Evolutionary conservation across 2,329 filamentous ascomycete genomes (phyloP).

Genomic region (Parascedosporium putredinis): DNA sequence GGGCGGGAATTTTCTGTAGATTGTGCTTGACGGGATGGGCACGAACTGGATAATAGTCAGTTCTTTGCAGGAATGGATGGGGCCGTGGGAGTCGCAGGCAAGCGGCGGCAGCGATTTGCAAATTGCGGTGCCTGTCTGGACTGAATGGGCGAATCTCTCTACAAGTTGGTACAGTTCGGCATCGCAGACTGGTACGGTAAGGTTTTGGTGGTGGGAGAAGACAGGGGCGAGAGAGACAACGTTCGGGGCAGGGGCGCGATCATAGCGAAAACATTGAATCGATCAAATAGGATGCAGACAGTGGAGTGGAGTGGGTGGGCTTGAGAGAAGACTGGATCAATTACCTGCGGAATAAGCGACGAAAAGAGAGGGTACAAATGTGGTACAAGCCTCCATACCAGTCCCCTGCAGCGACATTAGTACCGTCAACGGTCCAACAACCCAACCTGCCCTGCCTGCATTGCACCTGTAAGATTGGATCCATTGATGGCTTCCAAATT

Average conservation of each 20-base stretch:
- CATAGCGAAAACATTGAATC: not conserved
- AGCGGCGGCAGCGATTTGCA: not conserved
- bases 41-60: not conserved
- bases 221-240: not conserved
- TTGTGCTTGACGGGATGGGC: not conserved
- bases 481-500: not conserved
- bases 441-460: not conserved
- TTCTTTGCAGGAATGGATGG: not conserved
- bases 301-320: too few relatives aligned
- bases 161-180: not conserved
- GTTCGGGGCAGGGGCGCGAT: not conserved
- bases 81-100: not conserved
- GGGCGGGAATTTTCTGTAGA: constrained; percentile 1
- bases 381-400: not conserved
- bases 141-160: too few relatives aligned
- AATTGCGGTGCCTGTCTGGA: too few relatives aligned
- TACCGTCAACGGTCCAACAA: not conserved
- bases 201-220: not conserved
- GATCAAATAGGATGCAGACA: not conserved
- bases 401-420: not conserved
- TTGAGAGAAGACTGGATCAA: too few relatives aligned
- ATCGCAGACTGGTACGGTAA: not conserved
- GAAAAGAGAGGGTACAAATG: not conserved
- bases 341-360: not conserved
- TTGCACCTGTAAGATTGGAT: not conserved